Conservation (phyloP, 441 rosid species). For the Iberis amara region DNA sequence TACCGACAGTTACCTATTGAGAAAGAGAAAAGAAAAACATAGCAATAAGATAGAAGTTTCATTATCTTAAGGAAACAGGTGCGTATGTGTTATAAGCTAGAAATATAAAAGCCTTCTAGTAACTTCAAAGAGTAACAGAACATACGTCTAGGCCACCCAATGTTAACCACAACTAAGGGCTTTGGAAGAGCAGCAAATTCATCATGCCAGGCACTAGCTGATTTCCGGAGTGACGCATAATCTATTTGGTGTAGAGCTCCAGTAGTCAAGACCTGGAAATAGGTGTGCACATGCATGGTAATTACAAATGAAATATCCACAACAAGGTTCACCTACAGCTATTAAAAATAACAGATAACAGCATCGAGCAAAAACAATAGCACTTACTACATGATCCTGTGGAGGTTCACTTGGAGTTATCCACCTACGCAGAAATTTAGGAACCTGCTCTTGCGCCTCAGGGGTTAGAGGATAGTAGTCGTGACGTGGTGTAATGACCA, state of each 20-base stretch:
- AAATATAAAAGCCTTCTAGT: slow-evolving; percentile 12
- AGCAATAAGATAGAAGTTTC: slow-evolving; percentile 5
- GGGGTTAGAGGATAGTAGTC: slow-evolving; percentile 82
- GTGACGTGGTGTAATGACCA: slow-evolving; percentile 83
- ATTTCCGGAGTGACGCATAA: slow-evolving; percentile 61
- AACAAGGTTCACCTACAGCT: slow-evolving; percentile 14
- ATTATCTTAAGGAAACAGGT: not conserved
- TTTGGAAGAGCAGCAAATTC: slow-evolving; percentile 74
- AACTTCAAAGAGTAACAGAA: slow-evolving; percentile 24
- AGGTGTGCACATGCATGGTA: slow-evolving; percentile 1
- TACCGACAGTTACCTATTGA: slow-evolving; percentile 63
- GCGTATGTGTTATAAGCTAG: slow-evolving; percentile 4
- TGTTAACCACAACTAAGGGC: slow-evolving; percentile 81
- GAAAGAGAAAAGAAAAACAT: slow-evolving; percentile 1
- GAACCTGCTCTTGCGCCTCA: slow-evolving; percentile 62
- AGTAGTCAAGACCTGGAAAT: slow-evolving; percentile 62
- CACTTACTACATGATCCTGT: slow-evolving; percentile 62
- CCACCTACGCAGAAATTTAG: slow-evolving; percentile 66
- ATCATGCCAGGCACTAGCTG: slow-evolving; percentile 82
- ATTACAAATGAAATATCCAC: slow-evolving; percentile 20
- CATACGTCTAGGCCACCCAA: slow-evolving; percentile 84
- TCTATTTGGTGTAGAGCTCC: slow-evolving; percentile 90
- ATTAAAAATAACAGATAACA: not conserved
- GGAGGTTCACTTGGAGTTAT: slow-evolving; percentile 84
- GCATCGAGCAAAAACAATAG: not conserved